These are phyloP conservation scores for Hydnomerulius pinastri DNA, from an alignment of 768 basidiomycete genomes.

Conservation along the genomic window DNA sequence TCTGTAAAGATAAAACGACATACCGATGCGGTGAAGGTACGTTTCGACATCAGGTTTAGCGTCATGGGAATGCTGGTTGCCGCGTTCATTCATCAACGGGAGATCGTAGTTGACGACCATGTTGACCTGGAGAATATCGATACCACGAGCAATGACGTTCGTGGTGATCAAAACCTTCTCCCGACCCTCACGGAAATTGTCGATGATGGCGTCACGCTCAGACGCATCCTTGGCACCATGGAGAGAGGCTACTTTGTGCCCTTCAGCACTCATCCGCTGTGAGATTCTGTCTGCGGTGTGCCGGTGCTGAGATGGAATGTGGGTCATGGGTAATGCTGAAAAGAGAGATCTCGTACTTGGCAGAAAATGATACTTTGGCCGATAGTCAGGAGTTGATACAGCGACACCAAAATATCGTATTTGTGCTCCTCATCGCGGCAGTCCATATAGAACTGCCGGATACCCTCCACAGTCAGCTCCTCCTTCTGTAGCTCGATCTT, in stretches of 20 bases:
- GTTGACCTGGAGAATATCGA: conserved; percentile 98
- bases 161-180: conserved; percentile 99
- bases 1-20: conserved; percentile 26
- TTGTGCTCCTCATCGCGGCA: conserved; percentile 90
- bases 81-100: conserved; percentile 79
- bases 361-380: conserved; percentile 99
- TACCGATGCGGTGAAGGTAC: conserved; percentile 96
- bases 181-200: conserved; percentile 92
- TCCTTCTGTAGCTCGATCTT: conserved; percentile 94
- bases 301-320: conserved; percentile 60
- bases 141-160: conserved; percentile 97
- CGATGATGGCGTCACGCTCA: conserved; percentile 91
- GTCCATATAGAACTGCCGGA: conserved; percentile 98
- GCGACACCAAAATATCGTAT: conserved; percentile 89
- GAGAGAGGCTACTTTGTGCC: conserved; percentile 94
- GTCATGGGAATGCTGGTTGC: conserved; percentile 43
- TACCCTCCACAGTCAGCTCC: conserved; percentile 91
- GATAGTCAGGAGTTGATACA: conserved; percentile 90
- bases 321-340: not conserved
- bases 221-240: conserved; percentile 91
- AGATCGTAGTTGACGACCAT: conserved; percentile 99
- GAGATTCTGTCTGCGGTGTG: conserved; percentile 93
- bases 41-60: conserved; percentile 89
- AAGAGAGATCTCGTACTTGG: conserved; percentile 53
- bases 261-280: conserved; percentile 85